Percentiles rank a stretch among this genome's conserved stretches.
These are phyloP conservation scores for Cytidiella melzeri DNA, from an alignment of 768 basidiomycete species.

Conservation along the genomic window DNA sequence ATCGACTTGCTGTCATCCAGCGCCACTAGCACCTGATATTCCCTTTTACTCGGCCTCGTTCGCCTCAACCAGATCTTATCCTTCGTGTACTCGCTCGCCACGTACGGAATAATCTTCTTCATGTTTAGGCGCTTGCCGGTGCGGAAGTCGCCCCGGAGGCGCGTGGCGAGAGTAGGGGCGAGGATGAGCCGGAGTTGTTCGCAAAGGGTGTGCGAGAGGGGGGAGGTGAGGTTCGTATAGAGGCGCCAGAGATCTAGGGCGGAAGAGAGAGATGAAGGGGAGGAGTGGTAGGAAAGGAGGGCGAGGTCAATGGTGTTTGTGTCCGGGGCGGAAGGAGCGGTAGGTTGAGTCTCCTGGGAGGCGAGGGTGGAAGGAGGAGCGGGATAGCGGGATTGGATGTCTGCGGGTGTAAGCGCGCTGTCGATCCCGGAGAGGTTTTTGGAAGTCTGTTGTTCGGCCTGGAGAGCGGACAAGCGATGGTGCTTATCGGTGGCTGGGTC, in stretches of 20 bases:
- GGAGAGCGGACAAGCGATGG: constrained; percentile 22
- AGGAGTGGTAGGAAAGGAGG: constrained; percentile 55
- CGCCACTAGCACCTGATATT: constrained; percentile 92
- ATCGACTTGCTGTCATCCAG: constrained; percentile 97
- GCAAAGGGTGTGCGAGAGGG: constrained; percentile 86
- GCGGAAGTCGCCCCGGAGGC: constrained; percentile 94
- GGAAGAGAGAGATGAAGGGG: constrained; percentile 46
- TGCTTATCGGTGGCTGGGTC: constrained; percentile 20
- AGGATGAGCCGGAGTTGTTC: constrained; percentile 96
- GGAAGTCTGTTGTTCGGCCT: constrained; percentile 19
- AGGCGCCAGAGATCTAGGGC: constrained; percentile 84
- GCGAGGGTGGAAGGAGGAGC: constrained; percentile 17
- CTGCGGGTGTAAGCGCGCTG: constrained; percentile 38
- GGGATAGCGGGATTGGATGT: constrained; percentile 15
- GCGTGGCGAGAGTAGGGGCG: constrained; percentile 89
- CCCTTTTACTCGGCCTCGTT: constrained; percentile 87
- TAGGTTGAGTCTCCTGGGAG: constrained; percentile 14
- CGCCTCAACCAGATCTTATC: constrained; percentile 98
- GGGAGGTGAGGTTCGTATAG: constrained; percentile 86
- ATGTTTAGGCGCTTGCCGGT: constrained; percentile 97
- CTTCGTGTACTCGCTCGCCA: constrained; percentile 98
- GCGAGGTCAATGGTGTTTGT: constrained; percentile 40
- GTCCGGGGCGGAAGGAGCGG: constrained; percentile 9
- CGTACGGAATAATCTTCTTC: constrained; percentile 97
- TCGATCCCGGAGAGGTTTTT: constrained; percentile 30